Conservation (phyloP, 139 green algal genomes). For the Pleodorina starrii region DNA sequence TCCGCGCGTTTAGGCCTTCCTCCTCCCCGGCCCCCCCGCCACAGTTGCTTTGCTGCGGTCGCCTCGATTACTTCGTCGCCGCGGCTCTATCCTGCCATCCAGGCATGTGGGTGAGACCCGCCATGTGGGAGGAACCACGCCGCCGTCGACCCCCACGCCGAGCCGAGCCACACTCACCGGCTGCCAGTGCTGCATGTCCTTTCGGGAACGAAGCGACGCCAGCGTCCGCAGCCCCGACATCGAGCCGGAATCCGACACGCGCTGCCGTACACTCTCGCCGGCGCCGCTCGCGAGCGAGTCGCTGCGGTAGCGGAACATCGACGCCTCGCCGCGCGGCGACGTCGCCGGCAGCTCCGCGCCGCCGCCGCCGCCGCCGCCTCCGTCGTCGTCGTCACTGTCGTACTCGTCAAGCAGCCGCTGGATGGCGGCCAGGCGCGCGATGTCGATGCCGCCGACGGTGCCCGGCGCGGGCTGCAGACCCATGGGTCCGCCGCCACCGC, state of each 20-base stretch:
- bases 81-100: no score
- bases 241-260: background rate
- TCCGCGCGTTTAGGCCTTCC: no score
- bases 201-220: background rate
- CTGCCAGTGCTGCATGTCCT: constrained; percentile 35
- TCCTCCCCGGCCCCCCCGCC: no score
- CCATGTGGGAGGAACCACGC: no score
- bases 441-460: constrained; percentile 21
- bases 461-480: constrained; percentile 11
- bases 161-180: constrained; percentile 3
- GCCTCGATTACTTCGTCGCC: no score
- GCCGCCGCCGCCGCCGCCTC: constrained; percentile 22
- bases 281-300: background rate
- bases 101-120: no score
- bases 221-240: constrained; percentile 7
- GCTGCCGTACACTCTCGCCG: background rate
- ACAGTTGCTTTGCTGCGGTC: no score
- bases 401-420: constrained; percentile 22
- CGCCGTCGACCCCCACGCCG: no score
- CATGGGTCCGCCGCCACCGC: background rate
- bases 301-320: background rate
- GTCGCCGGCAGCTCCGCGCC: background rate
- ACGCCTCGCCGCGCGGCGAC: background rate
- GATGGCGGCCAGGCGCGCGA: background rate
- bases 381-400: constrained; percentile 36